Base-by-base conservation (phyloP, 169 alveolate genomes). In the Neospora caninum region DNA sequence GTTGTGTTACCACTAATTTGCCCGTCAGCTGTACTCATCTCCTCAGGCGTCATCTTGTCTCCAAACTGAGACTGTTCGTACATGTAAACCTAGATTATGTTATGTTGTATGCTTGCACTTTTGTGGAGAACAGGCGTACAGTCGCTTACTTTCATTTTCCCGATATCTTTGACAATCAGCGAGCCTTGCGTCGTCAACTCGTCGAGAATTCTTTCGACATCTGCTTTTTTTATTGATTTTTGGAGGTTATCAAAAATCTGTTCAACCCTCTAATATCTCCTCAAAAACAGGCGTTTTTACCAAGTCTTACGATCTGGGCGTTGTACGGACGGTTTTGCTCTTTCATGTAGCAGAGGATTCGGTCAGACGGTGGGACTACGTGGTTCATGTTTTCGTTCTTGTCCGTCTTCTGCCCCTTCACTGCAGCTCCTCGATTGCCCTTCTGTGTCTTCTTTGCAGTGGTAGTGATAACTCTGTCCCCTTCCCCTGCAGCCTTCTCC, bases 281-380 rank as follows among this genome's bases (percentile, higher is more conserved):
- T 10, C 54, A 41, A 69, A 16, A 6, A n/a, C 36, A 45, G 67
- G 41, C 69, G 27, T 22, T 67, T 58, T 20, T 31, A 43, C 58
- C 1, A 73, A 39, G 88, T 36, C 94, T 64, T 78, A 92, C 95
- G 41, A 92, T 80, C 93, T 92, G 95, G 70, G 70, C 87, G 95
- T 92, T 92, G 54, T 92, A 92, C 22, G 95, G 95, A 27, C 95
- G 34, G 69, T 92, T 92, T 42, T 92, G 95, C 89, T 86, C 91
- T 42, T 84, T 91, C 93, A 92, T 64, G 69, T 92, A 92, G 39
- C 36, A 64, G 0, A 92, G 93, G 54, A 92, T 64, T 4, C 86
- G 92, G 0, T 92, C 88, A 10, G 86, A 36, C 36, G 88, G 87
- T 27, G 87, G 87, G 41, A 16, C 41, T 34, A 22, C 2, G 53